Conservation (phyloP, 2,329 filamentous ascomycete genomes). For the Elsinoe ampelina region DNA sequence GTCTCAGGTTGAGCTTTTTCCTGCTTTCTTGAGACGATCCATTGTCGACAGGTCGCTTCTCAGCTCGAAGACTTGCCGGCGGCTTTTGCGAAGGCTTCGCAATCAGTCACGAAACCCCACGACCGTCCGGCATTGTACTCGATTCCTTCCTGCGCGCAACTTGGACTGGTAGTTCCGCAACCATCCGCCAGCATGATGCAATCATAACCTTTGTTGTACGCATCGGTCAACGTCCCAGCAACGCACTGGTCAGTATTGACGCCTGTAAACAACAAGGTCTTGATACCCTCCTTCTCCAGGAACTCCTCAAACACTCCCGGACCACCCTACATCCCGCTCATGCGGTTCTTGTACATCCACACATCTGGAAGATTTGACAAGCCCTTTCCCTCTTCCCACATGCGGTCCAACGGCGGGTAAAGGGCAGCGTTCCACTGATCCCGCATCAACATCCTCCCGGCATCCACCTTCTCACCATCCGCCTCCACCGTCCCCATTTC, state of each 20-base stretch:
- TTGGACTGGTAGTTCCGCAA: conserved; percentile 42
- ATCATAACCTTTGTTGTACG: conserved; percentile 47
- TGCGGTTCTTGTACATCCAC: conserved; percentile 48
- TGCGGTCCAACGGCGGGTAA: conserved; percentile 37
- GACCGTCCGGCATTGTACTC: conserved; percentile 29
- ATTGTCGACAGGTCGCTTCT: neutral
- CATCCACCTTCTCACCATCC: conserved; percentile 31
- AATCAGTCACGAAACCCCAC: conserved; percentile 26
- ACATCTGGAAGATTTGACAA: conserved; percentile 34
- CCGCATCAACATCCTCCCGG: conserved; percentile 41
- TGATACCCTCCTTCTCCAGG: conserved; percentile 33
- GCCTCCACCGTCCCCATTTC: conserved; percentile 22
- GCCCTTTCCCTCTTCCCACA: conserved; percentile 27
- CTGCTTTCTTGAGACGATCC: neutral
- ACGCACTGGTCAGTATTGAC: conserved; percentile 57
- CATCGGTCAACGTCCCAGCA: conserved; percentile 46
- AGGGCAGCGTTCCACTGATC: conserved; percentile 50
- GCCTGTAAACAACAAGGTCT: conserved; percentile 47
- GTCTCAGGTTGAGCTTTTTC: conserved; percentile 36
- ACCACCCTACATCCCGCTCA: conserved; percentile 47
- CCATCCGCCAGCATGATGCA: conserved; percentile 48
- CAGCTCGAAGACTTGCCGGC: conserved; percentile 15
- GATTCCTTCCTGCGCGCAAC: conserved; percentile 27
- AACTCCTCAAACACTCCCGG: conserved; percentile 36
- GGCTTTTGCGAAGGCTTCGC: conserved; percentile 23